A percentile compares a stretch with the other conserved stretches of the same genome.
These are phyloP conservation scores for Danielia reshetovae DNA, from an alignment of 805 yeast genomes.

Conservation along the genomic window DNA sequence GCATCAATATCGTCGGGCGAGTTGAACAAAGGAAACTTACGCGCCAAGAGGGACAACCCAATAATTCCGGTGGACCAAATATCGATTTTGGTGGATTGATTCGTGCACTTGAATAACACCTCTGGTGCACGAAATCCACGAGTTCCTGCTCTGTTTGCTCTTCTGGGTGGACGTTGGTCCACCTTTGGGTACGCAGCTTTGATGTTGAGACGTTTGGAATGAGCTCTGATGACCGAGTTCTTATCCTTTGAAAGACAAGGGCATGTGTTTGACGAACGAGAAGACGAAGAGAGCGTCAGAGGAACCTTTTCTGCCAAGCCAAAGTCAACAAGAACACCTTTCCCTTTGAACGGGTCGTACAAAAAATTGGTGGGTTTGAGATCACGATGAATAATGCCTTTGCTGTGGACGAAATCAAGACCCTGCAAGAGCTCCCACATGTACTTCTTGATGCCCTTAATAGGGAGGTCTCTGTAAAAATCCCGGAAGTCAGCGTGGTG, in stretches of 20 bases:
- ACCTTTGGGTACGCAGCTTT: slow-evolving; percentile 72
- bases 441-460: slow-evolving; percentile 76
- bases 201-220: slow-evolving; percentile 24
- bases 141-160: slow-evolving; percentile 97
- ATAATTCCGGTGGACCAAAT: slow-evolving; percentile 94
- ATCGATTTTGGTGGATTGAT: slow-evolving; percentile 79
- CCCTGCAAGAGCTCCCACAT: slow-evolving; percentile 77
- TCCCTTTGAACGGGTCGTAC: slow-evolving; percentile 59
- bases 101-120: slow-evolving; percentile 79
- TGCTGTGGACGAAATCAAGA: slow-evolving; percentile 54
- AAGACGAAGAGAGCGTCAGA: slow-evolving; percentile 7
- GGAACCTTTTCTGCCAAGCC: slow-evolving; percentile 73
- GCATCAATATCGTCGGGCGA: slow-evolving; percentile 95
- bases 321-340: slow-evolving; percentile 86
- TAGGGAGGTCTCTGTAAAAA: slow-evolving; percentile 75
- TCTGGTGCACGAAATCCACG: slow-evolving; percentile 95
- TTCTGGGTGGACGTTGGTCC: slow-evolving; percentile 80
- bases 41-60: slow-evolving; percentile 66
- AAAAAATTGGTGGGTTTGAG: slow-evolving; percentile 61
- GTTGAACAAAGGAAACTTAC: slow-evolving; percentile 90
- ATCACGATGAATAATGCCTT: slow-evolving; percentile 41
- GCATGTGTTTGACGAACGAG: slow-evolving; percentile 37
- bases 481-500: slow-evolving; percentile 87
- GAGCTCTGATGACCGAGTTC: slow-evolving; percentile 12
- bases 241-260: slow-evolving; percentile 51